A percentile compares a stretch with the other conserved stretches of the same genome.
Evolutionary conservation across 257 asterid species (phyloP).

Genomic region (Handroanthus guayacan): DNA sequence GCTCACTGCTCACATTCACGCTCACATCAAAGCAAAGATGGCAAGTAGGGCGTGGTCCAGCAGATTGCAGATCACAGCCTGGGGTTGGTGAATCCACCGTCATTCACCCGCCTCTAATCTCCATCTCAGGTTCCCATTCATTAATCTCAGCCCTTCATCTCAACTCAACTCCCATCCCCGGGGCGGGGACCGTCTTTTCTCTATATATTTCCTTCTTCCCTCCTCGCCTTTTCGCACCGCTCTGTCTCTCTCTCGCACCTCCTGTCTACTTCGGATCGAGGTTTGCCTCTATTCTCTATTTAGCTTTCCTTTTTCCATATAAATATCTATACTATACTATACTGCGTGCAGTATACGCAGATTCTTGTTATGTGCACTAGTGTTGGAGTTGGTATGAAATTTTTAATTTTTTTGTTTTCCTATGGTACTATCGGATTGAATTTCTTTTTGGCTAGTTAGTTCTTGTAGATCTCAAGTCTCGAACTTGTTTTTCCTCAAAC

Average conservation of each 20-base stretch:
- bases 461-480: constrained; percentile 8
- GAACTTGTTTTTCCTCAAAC: background rate
- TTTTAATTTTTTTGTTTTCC: background rate
- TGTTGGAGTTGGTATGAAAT: background rate
- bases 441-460: background rate
- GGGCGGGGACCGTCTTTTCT: background rate
- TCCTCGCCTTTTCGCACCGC: background rate
- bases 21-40: too few relatives aligned
- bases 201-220: constrained; percentile 21
- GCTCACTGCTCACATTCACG: background rate
- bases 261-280: background rate
- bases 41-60: background rate
- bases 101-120: background rate
- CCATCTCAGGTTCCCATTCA: background rate
- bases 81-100: background rate
- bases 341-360: too few relatives aligned
- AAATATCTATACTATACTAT: too few relatives aligned
- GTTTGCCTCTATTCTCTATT: background rate
- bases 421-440: background rate
- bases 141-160: constrained; percentile 23
- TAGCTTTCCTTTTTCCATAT: background rate
- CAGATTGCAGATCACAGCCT: background rate
- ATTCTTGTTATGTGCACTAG: background rate
- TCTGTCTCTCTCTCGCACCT: background rate
- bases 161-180: constrained; percentile 20